Percentiles rank a stretch among this genome's conserved stretches.
Evolutionary conservation across 345 rosid species (phyloP).

Genomic region (Nasturtium officinale): DNA sequence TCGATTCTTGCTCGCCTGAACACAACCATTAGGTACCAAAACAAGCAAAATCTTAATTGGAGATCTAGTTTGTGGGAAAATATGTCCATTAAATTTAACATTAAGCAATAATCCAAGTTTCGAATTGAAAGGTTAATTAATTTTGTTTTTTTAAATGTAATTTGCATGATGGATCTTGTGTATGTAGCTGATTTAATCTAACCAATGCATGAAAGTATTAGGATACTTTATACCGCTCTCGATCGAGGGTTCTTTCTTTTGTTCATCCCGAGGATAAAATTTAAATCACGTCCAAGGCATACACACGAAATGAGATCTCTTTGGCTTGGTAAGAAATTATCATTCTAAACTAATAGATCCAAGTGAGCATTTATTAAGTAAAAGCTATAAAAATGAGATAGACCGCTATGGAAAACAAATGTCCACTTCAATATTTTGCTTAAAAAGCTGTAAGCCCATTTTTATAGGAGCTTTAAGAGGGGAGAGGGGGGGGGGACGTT

Average conservation of each 20-base stretch:
- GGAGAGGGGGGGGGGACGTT: too few species aligned
- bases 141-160: neutral
- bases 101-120: neutral
- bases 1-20: constrained; percentile 35
- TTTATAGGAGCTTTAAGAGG: neutral
- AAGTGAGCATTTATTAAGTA: neutral
- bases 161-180: neutral
- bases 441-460: neutral
- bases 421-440: neutral
- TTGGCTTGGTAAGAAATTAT: neutral
- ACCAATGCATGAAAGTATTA: neutral
- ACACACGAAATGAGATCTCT: neutral
- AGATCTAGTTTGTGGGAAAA: constrained; percentile 14
- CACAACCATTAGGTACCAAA: constrained; percentile 17
- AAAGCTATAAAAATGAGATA: neutral
- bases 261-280: neutral
- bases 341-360: neutral
- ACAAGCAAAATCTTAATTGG: constrained; percentile 24
- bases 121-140: neutral
- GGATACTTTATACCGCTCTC: neutral
- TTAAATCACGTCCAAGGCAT: neutral
- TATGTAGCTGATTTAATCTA: neutral
- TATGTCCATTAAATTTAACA: neutral
- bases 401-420: neutral
- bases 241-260: neutral